A percentile compares a stretch with the other conserved stretches of the same genome.
Evolutionary conservation across 2,329 filamentous ascomycete species (phyloP).

Genomic region (Raffaelea albimanens): DNA sequence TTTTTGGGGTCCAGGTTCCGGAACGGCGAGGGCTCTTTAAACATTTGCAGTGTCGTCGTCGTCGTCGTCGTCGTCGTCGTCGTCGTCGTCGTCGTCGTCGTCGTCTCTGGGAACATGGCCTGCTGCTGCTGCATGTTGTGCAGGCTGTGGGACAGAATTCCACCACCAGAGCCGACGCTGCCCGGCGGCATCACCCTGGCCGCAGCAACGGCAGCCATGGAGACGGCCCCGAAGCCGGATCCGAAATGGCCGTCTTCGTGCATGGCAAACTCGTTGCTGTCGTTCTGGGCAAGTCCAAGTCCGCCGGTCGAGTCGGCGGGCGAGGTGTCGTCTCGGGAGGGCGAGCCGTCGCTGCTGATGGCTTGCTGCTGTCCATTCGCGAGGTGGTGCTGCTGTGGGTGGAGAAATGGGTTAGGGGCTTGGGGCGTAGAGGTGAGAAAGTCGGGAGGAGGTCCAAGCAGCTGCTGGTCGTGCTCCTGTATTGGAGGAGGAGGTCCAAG

Average conservation of each 20-base stretch:
- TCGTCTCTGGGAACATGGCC: neutral
- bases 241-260: constrained; percentile 5
- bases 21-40: constrained; percentile 23
- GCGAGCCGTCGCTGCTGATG: constrained; percentile 6
- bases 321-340: constrained; percentile 7
- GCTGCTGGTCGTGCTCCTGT: too few relatives aligned
- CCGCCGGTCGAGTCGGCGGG: constrained; percentile 4
- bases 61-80: neutral
- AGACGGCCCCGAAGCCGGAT: neutral
- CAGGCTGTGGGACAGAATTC: neutral
- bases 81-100: too few relatives aligned
- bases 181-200: too few relatives aligned
- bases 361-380: neutral
- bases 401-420: neutral
- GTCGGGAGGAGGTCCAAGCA: too few relatives aligned
- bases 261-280: constrained; percentile 4
- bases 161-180: too few relatives aligned
- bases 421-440: too few relatives aligned
- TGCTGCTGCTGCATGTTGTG: neutral
- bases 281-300: too few relatives aligned
- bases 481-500: too few relatives aligned
- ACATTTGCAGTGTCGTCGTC: constrained; percentile 1
- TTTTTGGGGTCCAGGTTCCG: constrained; percentile 29
- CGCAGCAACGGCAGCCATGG: neutral
- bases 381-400: neutral